A percentile compares a stretch with the other conserved stretches of the same genome.
Evolutionary conservation across 345 rosid genomes (phyloP).

Genomic region (Tarenaya hassleriana): DNA sequence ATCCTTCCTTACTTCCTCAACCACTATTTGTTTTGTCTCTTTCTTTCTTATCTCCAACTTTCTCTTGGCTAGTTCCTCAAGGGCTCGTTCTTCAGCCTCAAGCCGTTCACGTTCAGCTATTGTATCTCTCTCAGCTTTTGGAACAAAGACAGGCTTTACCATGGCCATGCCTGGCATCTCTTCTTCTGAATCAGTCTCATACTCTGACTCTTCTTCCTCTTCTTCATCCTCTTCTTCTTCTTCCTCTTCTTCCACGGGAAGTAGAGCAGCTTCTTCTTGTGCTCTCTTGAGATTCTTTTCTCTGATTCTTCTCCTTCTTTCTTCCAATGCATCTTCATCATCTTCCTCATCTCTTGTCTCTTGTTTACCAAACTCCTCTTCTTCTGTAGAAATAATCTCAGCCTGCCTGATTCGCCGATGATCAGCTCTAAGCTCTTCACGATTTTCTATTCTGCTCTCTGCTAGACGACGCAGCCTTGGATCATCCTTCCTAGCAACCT

Average conservation of each 20-base stretch:
- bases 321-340: slow-evolving; percentile 57
- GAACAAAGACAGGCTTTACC: slow-evolving; percentile 69
- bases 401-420: slow-evolving; percentile 57
- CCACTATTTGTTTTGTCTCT: slow-evolving; percentile 59
- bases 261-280: slow-evolving; percentile 47
- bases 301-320: slow-evolving; percentile 49
- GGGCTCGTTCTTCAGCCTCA: slow-evolving; percentile 56
- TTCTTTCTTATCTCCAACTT: slow-evolving; percentile 51
- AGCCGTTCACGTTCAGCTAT: slow-evolving; percentile 64
- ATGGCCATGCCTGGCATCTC: slow-evolving; percentile 49
- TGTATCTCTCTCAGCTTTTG: slow-evolving; percentile 63
- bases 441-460: slow-evolving; percentile 47
- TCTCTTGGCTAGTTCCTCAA: slow-evolving; percentile 54
- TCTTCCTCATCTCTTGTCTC: slow-evolving; percentile 48
- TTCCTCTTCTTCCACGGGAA: slow-evolving; percentile 64
- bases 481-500: slow-evolving; percentile 42
- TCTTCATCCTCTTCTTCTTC: slow-evolving; percentile 56
- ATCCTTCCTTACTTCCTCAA: slow-evolving; percentile 67
- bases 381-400: slow-evolving; percentile 56
- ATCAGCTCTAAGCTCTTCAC: slow-evolving; percentile 68
- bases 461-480: slow-evolving; percentile 68
- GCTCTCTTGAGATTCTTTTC: slow-evolving; percentile 46
- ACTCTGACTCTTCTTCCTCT: slow-evolving; percentile 63
- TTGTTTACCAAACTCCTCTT: slow-evolving; percentile 39
- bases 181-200: slow-evolving; percentile 73